phyloP scores from a whole-genome alignment of 192 early-diverging fungal genomes.

The Funneliformis mosseae region DNA sequence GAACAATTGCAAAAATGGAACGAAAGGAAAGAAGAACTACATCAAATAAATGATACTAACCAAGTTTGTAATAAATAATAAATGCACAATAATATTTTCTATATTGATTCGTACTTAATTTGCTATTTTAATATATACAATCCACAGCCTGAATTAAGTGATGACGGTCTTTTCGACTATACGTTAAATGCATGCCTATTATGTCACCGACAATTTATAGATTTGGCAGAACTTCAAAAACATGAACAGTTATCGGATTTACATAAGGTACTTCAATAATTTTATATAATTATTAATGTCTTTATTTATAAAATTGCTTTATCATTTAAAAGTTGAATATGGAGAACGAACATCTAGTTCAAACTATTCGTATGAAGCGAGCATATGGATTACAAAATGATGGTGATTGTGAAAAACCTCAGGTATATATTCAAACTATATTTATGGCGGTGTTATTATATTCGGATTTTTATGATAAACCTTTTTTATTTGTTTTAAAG shows the following conservation, averaged over 20 bases:
- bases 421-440: not conserved
- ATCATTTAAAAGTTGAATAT: not conserved
- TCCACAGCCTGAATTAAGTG: not conserved
- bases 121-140: not conserved
- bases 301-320: not conserved
- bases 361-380: not conserved
- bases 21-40: not conserved
- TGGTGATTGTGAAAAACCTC: not conserved
- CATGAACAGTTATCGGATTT: conserved; percentile 60
- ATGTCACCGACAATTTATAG: conserved; percentile 63
- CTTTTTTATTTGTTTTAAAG: conserved; percentile 6
- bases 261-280: conserved; percentile 47
- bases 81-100: not conserved
- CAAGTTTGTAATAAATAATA: not conserved
- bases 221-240: conserved; percentile 49
- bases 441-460: not conserved
- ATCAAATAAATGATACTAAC: not conserved
- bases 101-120: not conserved
- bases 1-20: not conserved
- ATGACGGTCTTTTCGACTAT: conserved; percentile 44
- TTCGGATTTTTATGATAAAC: not conserved
- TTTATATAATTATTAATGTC: not conserved
- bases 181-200: conserved; percentile 56
- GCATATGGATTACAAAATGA: not conserved
- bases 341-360: not conserved